Evolutionary conservation across 2,329 filamentous ascomycete species (phyloP).

Genomic region (Cytospora piceicola): DNA sequence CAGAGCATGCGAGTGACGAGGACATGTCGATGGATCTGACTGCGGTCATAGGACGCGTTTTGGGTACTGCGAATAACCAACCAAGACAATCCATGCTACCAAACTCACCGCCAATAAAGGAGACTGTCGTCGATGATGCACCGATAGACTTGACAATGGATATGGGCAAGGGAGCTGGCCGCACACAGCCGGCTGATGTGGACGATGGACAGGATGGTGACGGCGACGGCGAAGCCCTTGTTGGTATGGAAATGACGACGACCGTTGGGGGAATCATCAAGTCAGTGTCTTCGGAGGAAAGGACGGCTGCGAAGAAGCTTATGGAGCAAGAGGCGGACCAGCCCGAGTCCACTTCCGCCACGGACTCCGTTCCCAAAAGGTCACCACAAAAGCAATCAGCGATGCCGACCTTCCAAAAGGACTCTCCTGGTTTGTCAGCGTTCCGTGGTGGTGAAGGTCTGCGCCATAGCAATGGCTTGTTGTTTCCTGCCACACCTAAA

Average conservation of each 20-base stretch:
- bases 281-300: constrained; percentile 44
- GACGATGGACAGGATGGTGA: constrained; percentile 43
- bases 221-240: constrained; percentile 46
- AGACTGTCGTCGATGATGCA: constrained; percentile 36
- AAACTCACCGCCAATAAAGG: constrained; percentile 34
- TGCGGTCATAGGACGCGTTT: constrained; percentile 62
- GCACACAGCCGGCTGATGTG: constrained; percentile 50
- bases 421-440: constrained; percentile 59
- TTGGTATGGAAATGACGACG: constrained; percentile 71
- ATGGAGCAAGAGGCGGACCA: constrained; percentile 63
- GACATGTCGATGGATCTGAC: constrained; percentile 83
- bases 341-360: constrained; percentile 50
- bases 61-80: constrained; percentile 38
- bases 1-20: constrained; percentile 56
- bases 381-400: constrained; percentile 42
- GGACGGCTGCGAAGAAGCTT: constrained; percentile 55
- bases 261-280: constrained; percentile 66
- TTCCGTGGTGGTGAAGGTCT: constrained; percentile 55
- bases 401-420: constrained; percentile 42
- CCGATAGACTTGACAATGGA: constrained; percentile 60
- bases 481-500: constrained; percentile 47
- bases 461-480: constrained; percentile 52
- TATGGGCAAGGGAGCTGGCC: constrained; percentile 62
- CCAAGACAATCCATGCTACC: constrained; percentile 23
- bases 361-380: constrained; percentile 43